A percentile compares a stretch with the other conserved stretches of the same genome.
These are phyloP conservation scores for Xylaria sp. DNA, from an alignment of 2,329 filamentous ascomycete species.

Conservation along the genomic window DNA sequence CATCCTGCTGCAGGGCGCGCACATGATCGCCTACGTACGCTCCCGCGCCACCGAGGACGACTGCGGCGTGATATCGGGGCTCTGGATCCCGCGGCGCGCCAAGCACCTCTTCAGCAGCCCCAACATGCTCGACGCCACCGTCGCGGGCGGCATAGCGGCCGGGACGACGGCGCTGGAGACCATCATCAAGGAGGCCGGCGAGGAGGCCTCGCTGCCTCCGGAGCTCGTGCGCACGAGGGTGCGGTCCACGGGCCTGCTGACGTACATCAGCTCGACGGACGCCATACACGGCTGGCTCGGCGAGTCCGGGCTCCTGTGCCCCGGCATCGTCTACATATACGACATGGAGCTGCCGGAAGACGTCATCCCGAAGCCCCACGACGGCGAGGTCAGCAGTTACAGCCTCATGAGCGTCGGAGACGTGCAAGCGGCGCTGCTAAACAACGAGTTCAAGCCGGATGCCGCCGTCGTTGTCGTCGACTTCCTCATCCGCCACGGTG, in stretches of 20 bases:
- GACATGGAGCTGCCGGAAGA: constrained; percentile 73
- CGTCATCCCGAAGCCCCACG: constrained; percentile 73
- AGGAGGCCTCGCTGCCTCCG: constrained; percentile 76
- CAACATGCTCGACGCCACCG: constrained; percentile 78
- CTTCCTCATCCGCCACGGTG: constrained; percentile 81
- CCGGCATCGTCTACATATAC: constrained; percentile 72
- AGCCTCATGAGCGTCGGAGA: constrained; percentile 70
- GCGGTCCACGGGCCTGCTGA: constrained; percentile 68
- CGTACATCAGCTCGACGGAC: constrained; percentile 74
- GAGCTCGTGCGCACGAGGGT: constrained; percentile 65
- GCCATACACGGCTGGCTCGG: constrained; percentile 65
- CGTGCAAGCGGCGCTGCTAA: constrained; percentile 70
- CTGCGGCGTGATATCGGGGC: constrained; percentile 57
- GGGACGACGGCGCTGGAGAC: constrained; percentile 72
- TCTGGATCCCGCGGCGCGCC: constrained; percentile 77
- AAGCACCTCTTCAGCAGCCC: constrained; percentile 75
- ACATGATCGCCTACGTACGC: constrained; percentile 68
- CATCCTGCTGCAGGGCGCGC: constrained; percentile 69
- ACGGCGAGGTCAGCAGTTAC: constrained; percentile 84
- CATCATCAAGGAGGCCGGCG: constrained; percentile 74
- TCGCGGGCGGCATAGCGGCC: constrained; percentile 76
- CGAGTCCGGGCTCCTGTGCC: constrained; percentile 63
- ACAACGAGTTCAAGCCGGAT: constrained; percentile 85
- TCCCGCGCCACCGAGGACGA: constrained; percentile 48
- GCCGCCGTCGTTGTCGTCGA: constrained; percentile 82